Evolutionary conservation across 2,329 filamentous ascomycete species (phyloP), one percentile per base, ranked within the genome.

Genomic region (Fusarium chuoi): DNA sequence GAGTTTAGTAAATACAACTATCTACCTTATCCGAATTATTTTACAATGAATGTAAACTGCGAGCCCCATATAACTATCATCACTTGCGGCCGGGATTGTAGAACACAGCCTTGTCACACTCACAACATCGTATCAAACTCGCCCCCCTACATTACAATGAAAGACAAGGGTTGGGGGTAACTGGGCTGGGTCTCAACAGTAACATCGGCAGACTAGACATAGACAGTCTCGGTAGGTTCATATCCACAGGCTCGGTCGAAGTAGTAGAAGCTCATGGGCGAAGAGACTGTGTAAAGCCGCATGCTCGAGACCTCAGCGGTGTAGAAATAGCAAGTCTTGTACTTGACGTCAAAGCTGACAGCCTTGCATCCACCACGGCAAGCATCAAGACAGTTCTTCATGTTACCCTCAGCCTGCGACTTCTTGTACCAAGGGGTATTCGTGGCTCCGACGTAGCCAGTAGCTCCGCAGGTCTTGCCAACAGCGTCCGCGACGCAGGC

Each of bases 31-130:
- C 33, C 5, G 1, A 36, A 22, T 9, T 36, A 52, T 15, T 52
- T 36, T 26, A 22, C 18, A 52, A 12, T 15, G 18, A 36, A 52
- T 2, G 3, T 26, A 8, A 26, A 12, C 17, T 4, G 3, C 20
- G 7, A 24, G 8, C 18, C 18, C 13, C 9, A 6, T 52, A 2
- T 14, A 14, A 26, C 2, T 2, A 8, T 5, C n/a, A 36, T 7
- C n/a, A 6, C 9, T 20, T 15, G 5, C 49, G 1, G 6, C 8
- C 9, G 20, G 17, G 7, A n/a, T 2, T 26, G n/a, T 12, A 15
- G 1, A 1, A 36, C 9, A 5, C 22, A 52, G 13, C 13, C 4
- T 36, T 5, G 0, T 1, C 5, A 1, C 13, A 13, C 9, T 11
- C 33, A 1, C 2, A 36, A 26, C 17, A 22, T 52, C 18, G 9